phyloP scores from a whole-genome alignment of 129 eudicot genomes.

The Gnaphalium uliginosum region DNA sequence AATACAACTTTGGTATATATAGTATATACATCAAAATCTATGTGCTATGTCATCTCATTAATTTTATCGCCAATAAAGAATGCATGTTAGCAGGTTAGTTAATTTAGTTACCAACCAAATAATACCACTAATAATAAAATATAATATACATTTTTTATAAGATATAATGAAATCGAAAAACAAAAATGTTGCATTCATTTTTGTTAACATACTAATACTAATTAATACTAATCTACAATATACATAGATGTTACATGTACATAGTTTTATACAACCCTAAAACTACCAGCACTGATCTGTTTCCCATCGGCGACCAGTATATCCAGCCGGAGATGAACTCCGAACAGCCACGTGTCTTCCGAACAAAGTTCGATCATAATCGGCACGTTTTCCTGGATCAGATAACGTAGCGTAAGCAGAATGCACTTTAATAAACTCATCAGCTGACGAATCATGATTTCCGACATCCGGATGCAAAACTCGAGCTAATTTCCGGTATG shows the following conservation, averaged over 20 bases:
- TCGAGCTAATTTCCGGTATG: conserved; percentile 43
- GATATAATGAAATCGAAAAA: too few relatives aligned
- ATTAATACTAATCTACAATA: background rate
- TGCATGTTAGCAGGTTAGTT: too few relatives aligned
- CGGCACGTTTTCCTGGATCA: conserved; percentile 39
- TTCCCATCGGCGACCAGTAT: conserved; percentile 46
- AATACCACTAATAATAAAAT: too few relatives aligned
- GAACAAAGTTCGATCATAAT: conserved; percentile 31
- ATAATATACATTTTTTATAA: too few relatives aligned
- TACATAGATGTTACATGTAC: conserved; percentile 10
- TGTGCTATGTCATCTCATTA: too few relatives aligned
- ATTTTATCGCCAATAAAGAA: too few relatives aligned
- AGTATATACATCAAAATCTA: too few relatives aligned
- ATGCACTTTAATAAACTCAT: conserved; percentile 41
- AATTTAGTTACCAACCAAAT: too few relatives aligned
- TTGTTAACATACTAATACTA: background rate
- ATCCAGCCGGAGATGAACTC: conserved; percentile 34
- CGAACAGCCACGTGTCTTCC: conserved; percentile 18
- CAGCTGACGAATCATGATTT: conserved; percentile 32
- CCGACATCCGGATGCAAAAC: conserved; percentile 46
- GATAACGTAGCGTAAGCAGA: conserved; percentile 41
- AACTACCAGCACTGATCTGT: conserved; percentile 54
- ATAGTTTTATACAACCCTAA: background rate
- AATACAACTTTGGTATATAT: too few relatives aligned
- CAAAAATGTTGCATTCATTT: background rate